A percentile compares a stretch with the other conserved stretches of the same genome.
These are phyloP conservation scores for Cicer pinnatifidum DNA, from an alignment of 306 rosid genomes.

Conservation along the genomic window DNA sequence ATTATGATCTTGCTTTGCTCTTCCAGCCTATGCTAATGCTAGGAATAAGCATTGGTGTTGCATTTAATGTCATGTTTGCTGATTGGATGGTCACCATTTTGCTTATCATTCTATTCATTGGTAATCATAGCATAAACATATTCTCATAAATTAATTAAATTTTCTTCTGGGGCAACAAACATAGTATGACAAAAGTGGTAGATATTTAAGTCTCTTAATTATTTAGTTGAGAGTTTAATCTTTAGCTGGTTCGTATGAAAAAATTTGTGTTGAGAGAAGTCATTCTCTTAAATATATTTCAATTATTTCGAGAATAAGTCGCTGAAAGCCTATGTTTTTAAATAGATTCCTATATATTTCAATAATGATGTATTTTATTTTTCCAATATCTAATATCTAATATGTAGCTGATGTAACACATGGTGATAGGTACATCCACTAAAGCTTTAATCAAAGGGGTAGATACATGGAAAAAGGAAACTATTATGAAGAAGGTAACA, in stretches of 20 bases:
- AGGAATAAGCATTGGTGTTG: constrained; percentile 86
- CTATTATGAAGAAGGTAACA: constrained; percentile 72
- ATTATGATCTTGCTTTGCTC: constrained; percentile 80
- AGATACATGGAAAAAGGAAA: constrained; percentile 80
- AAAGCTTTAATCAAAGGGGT: constrained; percentile 78
- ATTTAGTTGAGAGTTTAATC: too few species aligned
- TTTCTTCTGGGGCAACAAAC: not conserved
- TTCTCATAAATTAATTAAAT: not conserved
- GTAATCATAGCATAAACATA: constrained; percentile 42
- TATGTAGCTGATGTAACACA: not conserved
- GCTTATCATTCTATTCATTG: constrained; percentile 72
- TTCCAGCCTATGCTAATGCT: constrained; percentile 90
- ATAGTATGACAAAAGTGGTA: too few species aligned
- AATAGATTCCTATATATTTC: too few species aligned
- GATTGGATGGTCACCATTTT: constrained; percentile 91
- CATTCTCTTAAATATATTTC: too few species aligned
- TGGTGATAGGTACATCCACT: constrained; percentile 64
- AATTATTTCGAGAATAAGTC: too few species aligned
- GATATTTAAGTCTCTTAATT: too few species aligned
- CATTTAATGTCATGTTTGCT: constrained; percentile 83
- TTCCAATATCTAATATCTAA: not conserved
- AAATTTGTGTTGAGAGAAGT: too few species aligned
- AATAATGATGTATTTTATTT: not conserved
- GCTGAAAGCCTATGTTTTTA: too few species aligned
- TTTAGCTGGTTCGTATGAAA: too few species aligned